Evolutionary conservation across 2,329 filamentous ascomycete species (phyloP).

Genomic region (Torrubiella hemipterigena): DNA sequence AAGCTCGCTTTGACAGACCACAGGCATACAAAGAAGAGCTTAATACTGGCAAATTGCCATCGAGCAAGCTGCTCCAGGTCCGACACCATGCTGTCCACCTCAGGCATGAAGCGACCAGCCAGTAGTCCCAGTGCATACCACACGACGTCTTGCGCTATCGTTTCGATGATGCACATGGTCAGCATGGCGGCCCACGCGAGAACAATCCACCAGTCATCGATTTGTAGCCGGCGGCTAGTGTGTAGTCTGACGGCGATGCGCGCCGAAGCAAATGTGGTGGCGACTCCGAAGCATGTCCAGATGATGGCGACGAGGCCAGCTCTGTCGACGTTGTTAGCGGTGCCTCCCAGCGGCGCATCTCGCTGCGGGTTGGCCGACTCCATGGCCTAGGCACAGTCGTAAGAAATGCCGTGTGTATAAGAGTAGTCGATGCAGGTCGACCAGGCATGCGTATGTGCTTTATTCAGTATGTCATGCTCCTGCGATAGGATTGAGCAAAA

Average conservation of each 20-base stretch:
- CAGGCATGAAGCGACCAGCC: slow-evolving; percentile 6
- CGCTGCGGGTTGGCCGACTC: too few species aligned
- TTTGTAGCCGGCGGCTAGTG: slow-evolving; percentile 8
- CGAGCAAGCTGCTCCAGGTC: slow-evolving; percentile 5
- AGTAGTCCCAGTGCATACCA: slow-evolving; percentile 10
- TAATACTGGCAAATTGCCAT: slow-evolving; percentile 13
- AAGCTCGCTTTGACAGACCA: slow-evolving; percentile 14
- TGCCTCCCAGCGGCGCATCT: slow-evolving; percentile 8
- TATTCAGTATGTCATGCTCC: too few species aligned
- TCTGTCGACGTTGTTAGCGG: slow-evolving; percentile 5
- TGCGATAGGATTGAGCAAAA: too few species aligned
- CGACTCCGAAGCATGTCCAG: slow-evolving; percentile 15
- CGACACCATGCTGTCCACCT: slow-evolving; percentile 1
- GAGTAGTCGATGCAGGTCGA: too few species aligned
- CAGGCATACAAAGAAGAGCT: slow-evolving; percentile 12
- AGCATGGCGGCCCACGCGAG: slow-evolving; percentile 14
- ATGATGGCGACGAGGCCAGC: slow-evolving; percentile 13
- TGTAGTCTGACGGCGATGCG: slow-evolving; percentile 16
- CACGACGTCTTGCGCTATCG: slow-evolving; percentile 8
- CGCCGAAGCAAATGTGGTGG: slow-evolving; percentile 14
- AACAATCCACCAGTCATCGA: slow-evolving; percentile 19
- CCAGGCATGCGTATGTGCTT: too few species aligned
- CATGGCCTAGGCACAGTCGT: too few species aligned
- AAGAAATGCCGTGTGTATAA: too few species aligned
- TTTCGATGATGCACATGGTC: slow-evolving; percentile 11